Conservation (phyloP, 257 asterid genomes). For the Coffea eugenioides region DNA sequence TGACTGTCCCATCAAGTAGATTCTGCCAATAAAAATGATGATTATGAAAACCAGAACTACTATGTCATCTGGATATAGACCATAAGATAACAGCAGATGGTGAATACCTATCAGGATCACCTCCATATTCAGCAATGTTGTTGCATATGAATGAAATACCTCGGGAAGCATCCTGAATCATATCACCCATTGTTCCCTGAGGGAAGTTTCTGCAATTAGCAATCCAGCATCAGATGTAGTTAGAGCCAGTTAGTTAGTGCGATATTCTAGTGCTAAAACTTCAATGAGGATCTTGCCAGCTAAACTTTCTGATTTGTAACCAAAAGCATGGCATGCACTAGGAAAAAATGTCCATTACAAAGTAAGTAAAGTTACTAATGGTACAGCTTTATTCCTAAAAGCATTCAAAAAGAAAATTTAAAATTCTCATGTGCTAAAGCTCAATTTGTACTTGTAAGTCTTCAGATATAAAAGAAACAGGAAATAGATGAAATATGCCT, state of each 20-base stretch:
- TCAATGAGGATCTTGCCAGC: background rate
- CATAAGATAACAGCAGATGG: too few relatives aligned
- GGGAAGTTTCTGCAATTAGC: constrained; percentile 85
- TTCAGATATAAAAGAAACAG: background rate
- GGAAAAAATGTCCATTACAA: background rate
- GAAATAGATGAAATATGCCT: background rate
- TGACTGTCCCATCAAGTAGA: constrained; percentile 96
- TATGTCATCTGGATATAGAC: background rate
- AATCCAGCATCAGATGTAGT: constrained; percentile 18
- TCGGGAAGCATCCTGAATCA: constrained; percentile 94
- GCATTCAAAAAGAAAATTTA: background rate
- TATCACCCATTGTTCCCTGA: constrained; percentile 91
- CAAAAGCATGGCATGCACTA: background rate
- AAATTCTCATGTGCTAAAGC: background rate
- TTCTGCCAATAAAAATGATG: constrained; percentile 34
- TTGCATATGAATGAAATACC: constrained; percentile 92
- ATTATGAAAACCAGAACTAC: constrained; percentile 12
- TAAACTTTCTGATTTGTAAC: background rate
- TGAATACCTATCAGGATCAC: constrained; percentile 85
- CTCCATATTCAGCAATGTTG: constrained; percentile 90
- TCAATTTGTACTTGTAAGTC: background rate
- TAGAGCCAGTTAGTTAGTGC: background rate
- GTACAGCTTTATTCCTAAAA: background rate
- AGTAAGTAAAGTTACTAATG: background rate
- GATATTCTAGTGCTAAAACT: background rate